Conservation (phyloP, 2,329 filamentous ascomycete species). For the Phialocephala sp. region DNA sequence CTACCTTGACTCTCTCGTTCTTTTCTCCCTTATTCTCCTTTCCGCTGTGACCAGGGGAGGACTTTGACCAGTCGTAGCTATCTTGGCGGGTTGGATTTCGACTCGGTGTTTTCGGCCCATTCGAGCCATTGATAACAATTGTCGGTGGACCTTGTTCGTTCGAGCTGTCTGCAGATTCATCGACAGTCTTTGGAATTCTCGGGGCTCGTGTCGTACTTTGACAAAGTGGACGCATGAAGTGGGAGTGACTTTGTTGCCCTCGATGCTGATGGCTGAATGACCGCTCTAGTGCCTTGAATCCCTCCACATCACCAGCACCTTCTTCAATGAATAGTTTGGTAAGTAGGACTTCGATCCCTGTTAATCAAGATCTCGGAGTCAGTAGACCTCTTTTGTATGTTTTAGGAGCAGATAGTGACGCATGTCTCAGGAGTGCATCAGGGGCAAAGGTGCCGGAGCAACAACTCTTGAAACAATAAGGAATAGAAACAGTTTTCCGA, state of each 20-base stretch:
- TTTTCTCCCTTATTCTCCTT: constrained; percentile 3
- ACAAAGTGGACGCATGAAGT: constrained; percentile 40
- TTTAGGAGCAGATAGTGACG: too few species aligned
- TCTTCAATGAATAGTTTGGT: constrained; percentile 39
- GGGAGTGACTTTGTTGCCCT: constrained; percentile 37
- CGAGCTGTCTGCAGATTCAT: constrained; percentile 11
- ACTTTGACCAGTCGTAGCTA: constrained; percentile 23
- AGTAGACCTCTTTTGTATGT: too few species aligned
- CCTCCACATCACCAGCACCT: constrained; percentile 36
- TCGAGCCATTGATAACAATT: constrained; percentile 34
- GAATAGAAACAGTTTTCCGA: too few species aligned
- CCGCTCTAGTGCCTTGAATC: constrained; percentile 37
- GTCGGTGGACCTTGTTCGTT: constrained; percentile 27
- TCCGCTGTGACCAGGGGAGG: constrained; percentile 15
- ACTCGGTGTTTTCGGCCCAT: constrained; percentile 23
- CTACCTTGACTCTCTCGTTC: background rate
- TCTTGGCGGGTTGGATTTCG: constrained; percentile 26
- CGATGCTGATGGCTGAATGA: constrained; percentile 39
- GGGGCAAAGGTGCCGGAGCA: too few species aligned
- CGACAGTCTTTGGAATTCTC: constrained; percentile 11
- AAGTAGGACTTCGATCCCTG: constrained; percentile 38
- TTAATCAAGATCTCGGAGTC: too few species aligned
- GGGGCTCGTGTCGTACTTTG: constrained; percentile 34
- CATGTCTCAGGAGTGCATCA: too few species aligned
- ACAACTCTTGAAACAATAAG: too few species aligned